Evolutionary conservation across 495 filamentous ascomycete genomes (phyloP).

Genomic region (Penicillium bovifimosum): DNA sequence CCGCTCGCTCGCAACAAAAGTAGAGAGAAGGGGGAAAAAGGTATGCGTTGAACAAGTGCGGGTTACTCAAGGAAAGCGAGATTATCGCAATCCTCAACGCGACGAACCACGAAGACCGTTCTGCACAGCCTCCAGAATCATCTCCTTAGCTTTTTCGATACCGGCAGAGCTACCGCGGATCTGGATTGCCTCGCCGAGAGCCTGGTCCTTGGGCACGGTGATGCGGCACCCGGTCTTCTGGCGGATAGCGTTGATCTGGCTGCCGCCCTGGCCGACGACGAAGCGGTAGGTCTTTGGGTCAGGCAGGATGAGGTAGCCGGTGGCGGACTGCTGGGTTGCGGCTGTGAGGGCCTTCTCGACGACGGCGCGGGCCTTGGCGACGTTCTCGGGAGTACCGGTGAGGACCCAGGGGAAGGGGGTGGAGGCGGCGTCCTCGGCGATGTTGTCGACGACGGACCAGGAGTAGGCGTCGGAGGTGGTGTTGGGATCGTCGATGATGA

Average conservation of each 20-base stretch:
- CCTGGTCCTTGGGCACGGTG: constrained; percentile 78
- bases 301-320: constrained; percentile 82
- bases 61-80: not conserved
- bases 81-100: constrained; percentile 7
- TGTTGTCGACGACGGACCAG: constrained; percentile 68
- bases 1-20: constrained; percentile 6
- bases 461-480: constrained; percentile 58
- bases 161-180: constrained; percentile 73
- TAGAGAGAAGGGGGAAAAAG: constrained; percentile 1
- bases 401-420: constrained; percentile 84
- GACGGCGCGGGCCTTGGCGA: constrained; percentile 68
- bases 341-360: constrained; percentile 65
- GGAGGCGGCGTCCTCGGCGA: constrained; percentile 28
- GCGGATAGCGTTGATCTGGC: constrained; percentile 86
- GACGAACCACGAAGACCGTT: constrained; percentile 31
- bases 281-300: constrained; percentile 85
- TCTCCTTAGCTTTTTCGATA: constrained; percentile 79
- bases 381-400: constrained; percentile 65
- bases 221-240: constrained; percentile 90
- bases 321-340: constrained; percentile 64
- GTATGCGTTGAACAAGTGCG: not conserved
- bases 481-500: constrained; percentile 81
- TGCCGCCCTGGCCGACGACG: constrained; percentile 83
- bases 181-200: constrained; percentile 77
- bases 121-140: constrained; percentile 77